A percentile compares a stretch with the other conserved stretches of the same genome.
phyloP scores from a whole-genome alignment of 805 yeast species.

The Candida nitratophila region DNA sequence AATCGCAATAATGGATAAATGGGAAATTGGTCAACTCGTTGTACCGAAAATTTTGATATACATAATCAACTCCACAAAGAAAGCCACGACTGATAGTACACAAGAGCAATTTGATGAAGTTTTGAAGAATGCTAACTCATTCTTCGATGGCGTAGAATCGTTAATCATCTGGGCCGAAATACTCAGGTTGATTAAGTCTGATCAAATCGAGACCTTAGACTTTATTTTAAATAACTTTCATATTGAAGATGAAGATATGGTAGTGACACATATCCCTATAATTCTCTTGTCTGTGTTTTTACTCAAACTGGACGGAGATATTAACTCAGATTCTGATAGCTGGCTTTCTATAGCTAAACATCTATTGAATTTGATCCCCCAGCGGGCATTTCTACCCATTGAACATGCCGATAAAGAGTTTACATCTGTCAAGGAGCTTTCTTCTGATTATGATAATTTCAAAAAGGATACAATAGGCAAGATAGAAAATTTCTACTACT shows the following conservation, averaged over 20 bases:
- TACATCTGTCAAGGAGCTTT: slow-evolving; percentile 3
- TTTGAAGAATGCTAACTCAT: slow-evolving; percentile 51
- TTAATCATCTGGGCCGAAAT: slow-evolving; percentile 67
- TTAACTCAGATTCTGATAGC: slow-evolving; percentile 7
- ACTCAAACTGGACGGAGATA: slow-evolving; percentile 6
- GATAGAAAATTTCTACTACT: slow-evolving; percentile 11
- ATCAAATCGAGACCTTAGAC: slow-evolving; percentile 40
- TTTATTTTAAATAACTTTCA: slow-evolving; percentile 63
- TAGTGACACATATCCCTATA: slow-evolving; percentile 67
- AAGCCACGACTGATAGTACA: slow-evolving; percentile 13
- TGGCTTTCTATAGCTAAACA: slow-evolving; percentile 35
- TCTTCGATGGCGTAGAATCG: slow-evolving; percentile 86
- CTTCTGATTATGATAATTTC: slow-evolving; percentile 8
- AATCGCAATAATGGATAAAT: slow-evolving; percentile 75
- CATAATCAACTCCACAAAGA: slow-evolving; percentile 43
- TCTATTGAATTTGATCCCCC: slow-evolving; percentile 52
- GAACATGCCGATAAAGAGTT: slow-evolving; percentile 29
- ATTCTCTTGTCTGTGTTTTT: slow-evolving; percentile 44
- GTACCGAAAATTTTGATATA: slow-evolving; percentile 69
- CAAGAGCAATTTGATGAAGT: slow-evolving; percentile 34
- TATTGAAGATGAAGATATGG: slow-evolving; percentile 83
- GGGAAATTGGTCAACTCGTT: slow-evolving; percentile 83
- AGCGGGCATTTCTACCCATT: slow-evolving; percentile 52
- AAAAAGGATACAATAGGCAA: slow-evolving; percentile 5
- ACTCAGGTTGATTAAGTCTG: slow-evolving; percentile 32